phyloP scores from a whole-genome alignment of 2,329 filamentous ascomycete genomes.

The Graphilbum fragrans region DNA sequence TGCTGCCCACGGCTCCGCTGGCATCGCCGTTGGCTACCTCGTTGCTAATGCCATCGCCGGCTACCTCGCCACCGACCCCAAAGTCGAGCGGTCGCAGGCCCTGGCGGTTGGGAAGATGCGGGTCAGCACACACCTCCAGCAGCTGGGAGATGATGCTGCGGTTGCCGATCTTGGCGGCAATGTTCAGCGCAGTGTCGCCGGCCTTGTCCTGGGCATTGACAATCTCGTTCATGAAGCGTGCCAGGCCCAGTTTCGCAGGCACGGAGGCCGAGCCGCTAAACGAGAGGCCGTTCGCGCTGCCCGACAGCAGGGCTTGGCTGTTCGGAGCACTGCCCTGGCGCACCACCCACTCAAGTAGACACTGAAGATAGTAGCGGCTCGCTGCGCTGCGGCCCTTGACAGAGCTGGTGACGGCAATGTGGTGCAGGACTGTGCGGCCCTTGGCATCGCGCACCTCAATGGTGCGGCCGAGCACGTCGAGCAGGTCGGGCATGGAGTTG shows the following conservation, averaged over 20 bases:
- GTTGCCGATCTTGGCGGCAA: conserved; percentile 87
- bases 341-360: conserved; percentile 86
- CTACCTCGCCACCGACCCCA: conserved; percentile 63
- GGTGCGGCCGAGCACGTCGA: conserved; percentile 79
- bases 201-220: conserved; percentile 91
- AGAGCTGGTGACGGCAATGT: conserved; percentile 90
- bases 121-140: conserved; percentile 86
- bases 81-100: conserved; percentile 88
- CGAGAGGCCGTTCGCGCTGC: conserved; percentile 7
- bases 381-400: conserved; percentile 87
- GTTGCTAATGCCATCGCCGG: conserved; percentile 30
- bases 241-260: conserved; percentile 66
- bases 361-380: conserved; percentile 92
- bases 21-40: conserved; percentile 28
- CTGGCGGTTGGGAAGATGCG: conserved; percentile 81
- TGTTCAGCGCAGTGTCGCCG: conserved; percentile 88
- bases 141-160: conserved; percentile 93
- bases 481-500: conserved; percentile 75
- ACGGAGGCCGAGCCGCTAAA: conserved; percentile 10
- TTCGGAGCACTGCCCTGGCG: conserved; percentile 50
- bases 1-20: conserved; percentile 30
- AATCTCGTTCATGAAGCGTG: conserved; percentile 91
- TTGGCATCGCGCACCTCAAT: conserved; percentile 86
- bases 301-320: conserved; percentile 23
- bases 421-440: conserved; percentile 84